A percentile compares a stretch with the other conserved stretches of the same genome.
phyloP scores from a whole-genome alignment of 371 early-diverging fungal species.

The Lichtheimia hyalospora region DNA sequence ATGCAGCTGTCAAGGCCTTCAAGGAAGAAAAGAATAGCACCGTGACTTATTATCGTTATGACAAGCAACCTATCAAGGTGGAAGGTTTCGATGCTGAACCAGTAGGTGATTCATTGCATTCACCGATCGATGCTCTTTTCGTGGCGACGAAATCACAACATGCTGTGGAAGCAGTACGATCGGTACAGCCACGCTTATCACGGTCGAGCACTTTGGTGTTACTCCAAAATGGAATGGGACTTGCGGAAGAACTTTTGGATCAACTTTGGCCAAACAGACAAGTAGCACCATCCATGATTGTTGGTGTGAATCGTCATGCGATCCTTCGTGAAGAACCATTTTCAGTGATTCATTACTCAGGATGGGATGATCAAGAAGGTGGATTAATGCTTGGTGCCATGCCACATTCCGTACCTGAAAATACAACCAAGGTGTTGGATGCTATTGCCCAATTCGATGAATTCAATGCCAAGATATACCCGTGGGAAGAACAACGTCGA shows the following conservation, averaged over 20 bases:
- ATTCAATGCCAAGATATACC: slow-evolving; percentile 22
- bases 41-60: slow-evolving; percentile 23
- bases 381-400: slow-evolving; percentile 33
- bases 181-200: slow-evolving; percentile 32
- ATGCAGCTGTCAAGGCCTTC: slow-evolving; percentile 24
- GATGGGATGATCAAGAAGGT: slow-evolving; percentile 39
- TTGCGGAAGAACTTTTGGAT: slow-evolving; percentile 45
- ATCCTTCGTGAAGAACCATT: slow-evolving; percentile 40
- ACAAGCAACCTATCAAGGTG: slow-evolving; percentile 4
- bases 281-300: slow-evolving; percentile 34
- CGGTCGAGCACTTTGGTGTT: slow-evolving; percentile 45
- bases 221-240: slow-evolving; percentile 69
- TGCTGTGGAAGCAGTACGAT: slow-evolving; percentile 40
- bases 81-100: slow-evolving; percentile 23
- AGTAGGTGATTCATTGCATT: background rate
- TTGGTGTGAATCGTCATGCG: slow-evolving; percentile 61
- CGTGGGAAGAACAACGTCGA: slow-evolving; percentile 38
- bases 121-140: slow-evolving; percentile 27
- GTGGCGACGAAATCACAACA: slow-evolving; percentile 52
- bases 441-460: slow-evolving; percentile 25
- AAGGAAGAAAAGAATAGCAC: slow-evolving; percentile 8
- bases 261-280: slow-evolving; percentile 30
- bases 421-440: slow-evolving; percentile 13
- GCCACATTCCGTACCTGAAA: slow-evolving; percentile 12
- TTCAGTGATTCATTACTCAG: slow-evolving; percentile 48